A percentile compares a stretch with the other conserved stretches of the same genome.
phyloP scores from a whole-genome alignment of 2,329 filamentous ascomycete genomes.

The Colletotrichum sp. region DNA sequence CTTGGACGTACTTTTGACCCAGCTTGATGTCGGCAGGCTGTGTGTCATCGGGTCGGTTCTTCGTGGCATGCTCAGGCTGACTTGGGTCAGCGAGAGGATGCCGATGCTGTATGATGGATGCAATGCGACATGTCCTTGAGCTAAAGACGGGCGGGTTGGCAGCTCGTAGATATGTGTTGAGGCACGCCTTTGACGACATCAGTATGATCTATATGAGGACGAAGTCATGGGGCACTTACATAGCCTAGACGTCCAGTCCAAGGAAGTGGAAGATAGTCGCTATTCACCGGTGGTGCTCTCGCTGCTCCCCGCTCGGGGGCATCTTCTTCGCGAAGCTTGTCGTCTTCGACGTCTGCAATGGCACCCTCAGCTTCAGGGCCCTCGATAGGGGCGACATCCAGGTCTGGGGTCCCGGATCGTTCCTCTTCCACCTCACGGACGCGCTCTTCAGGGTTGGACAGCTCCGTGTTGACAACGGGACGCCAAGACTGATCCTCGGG shows the following conservation, averaged over 20 bases:
- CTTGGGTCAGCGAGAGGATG: constrained; percentile 79
- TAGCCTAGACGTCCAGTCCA: constrained; percentile 92
- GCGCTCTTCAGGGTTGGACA: background rate
- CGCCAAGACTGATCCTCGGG: background rate
- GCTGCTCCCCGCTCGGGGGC: constrained; percentile 39
- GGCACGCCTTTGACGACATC: constrained; percentile 67
- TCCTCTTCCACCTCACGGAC: constrained; percentile 1
- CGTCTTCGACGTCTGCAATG: constrained; percentile 23
- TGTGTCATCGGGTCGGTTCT: constrained; percentile 82
- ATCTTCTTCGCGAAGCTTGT: constrained; percentile 23
- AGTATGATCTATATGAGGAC: background rate
- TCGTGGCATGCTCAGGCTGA: constrained; percentile 79
- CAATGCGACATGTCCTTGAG: constrained; percentile 88
- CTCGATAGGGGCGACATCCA: constrained; percentile 25
- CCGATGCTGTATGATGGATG: constrained; percentile 88
- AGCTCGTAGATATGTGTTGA: constrained; percentile 88
- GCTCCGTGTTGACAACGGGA: background rate
- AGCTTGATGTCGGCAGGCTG: constrained; percentile 69
- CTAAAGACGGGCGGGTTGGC: constrained; percentile 86
- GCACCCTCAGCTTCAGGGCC: constrained; percentile 27
- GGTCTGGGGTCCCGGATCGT: constrained; percentile 4
- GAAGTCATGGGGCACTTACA: constrained; percentile 54
- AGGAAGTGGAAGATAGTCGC: constrained; percentile 80
- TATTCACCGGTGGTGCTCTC: constrained; percentile 79
- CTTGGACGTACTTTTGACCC: constrained; percentile 77